Percentiles rank a stretch among this genome's conserved stretches.
Conservation (phyloP, 805 yeast species). For the Maudiozyma barnettii region DNA sequence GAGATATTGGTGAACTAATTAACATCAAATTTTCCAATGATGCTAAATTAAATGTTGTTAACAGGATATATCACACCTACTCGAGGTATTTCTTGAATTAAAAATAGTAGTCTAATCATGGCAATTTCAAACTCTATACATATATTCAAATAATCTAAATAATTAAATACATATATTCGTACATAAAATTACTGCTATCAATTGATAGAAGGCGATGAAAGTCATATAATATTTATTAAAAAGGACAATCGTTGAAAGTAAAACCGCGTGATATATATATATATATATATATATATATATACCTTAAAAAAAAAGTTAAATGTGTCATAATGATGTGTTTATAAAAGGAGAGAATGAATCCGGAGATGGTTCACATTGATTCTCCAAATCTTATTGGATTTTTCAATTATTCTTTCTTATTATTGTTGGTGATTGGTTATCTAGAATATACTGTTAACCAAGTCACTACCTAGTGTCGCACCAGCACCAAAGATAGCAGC, state of each 20-base stretch:
- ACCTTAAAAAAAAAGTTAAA: too few relatives aligned
- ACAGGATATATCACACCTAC: conserved; percentile 56
- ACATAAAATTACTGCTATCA: background rate
- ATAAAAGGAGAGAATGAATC: too few relatives aligned
- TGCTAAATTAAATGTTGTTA: conserved; percentile 39
- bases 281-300: too few relatives aligned
- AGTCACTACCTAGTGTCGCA: conserved; percentile 80
- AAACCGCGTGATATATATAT: too few relatives aligned
- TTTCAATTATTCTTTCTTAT: too few relatives aligned
- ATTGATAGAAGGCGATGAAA: too few relatives aligned
- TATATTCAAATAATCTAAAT: background rate
- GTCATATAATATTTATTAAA: too few relatives aligned
- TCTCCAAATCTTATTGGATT: too few relatives aligned
- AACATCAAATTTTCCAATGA: conserved; percentile 30
- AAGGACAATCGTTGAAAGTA: too few relatives aligned
- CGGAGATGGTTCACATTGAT: too few relatives aligned
- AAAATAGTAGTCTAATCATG: background rate
- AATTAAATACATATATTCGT: background rate
- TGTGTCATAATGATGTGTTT: too few relatives aligned
- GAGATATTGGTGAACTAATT: conserved; percentile 55
- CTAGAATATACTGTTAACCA: conserved; percentile 34
- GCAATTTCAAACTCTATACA: background rate
- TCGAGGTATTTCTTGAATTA: conserved; percentile 22
- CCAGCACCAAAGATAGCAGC: conserved; percentile 97
- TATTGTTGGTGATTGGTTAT: background rate